Conservation (phyloP, 805 yeast species). For the Hanseniaspora taiwanica region DNA sequence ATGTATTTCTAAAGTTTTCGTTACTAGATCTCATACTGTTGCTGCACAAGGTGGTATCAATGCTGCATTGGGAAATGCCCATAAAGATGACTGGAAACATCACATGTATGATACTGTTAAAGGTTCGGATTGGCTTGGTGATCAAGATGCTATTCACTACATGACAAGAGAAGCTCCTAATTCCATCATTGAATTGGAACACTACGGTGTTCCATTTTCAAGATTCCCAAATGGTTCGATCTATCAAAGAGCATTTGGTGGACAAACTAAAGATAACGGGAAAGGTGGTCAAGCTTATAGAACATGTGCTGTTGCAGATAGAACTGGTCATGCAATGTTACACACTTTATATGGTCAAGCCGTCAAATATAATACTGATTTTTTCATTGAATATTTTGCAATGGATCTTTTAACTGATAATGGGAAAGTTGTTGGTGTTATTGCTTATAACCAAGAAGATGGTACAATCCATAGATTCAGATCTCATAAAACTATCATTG, state of each 20-base stretch:
- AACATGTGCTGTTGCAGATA: constrained; percentile 98
- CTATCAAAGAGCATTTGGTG: constrained; percentile 98
- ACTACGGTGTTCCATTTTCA: constrained; percentile 96
- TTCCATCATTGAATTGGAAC: constrained; percentile 92
- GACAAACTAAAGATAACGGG: constrained; percentile 90
- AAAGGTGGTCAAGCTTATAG: constrained; percentile 99
- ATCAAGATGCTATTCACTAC: constrained; percentile 97
- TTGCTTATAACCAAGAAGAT: constrained; percentile 97
- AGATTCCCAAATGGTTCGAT: constrained; percentile 94
- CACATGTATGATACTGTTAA: constrained; percentile 99
- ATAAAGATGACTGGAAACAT: constrained; percentile 98
- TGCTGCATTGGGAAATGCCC: constrained; percentile 98
- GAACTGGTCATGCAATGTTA: constrained; percentile 95
- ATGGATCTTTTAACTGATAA: constrained; percentile 87
- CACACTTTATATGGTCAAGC: constrained; percentile 96
- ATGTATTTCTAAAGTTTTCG: constrained; percentile 91
- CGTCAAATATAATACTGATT: constrained; percentile 90
- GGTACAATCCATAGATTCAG: constrained; percentile 97
- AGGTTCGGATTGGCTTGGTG: constrained; percentile 99
- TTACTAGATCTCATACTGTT: constrained; percentile 96
- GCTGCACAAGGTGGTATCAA: constrained; percentile 99
- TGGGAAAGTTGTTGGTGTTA: constrained; percentile 92
- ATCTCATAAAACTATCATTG: constrained; percentile 90
- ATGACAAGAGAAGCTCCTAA: constrained; percentile 98
- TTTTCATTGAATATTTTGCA: constrained; percentile 95